Base-by-base conservation (phyloP, 768 basidiomycete species). In the Coprinellus micaceus region DNA sequence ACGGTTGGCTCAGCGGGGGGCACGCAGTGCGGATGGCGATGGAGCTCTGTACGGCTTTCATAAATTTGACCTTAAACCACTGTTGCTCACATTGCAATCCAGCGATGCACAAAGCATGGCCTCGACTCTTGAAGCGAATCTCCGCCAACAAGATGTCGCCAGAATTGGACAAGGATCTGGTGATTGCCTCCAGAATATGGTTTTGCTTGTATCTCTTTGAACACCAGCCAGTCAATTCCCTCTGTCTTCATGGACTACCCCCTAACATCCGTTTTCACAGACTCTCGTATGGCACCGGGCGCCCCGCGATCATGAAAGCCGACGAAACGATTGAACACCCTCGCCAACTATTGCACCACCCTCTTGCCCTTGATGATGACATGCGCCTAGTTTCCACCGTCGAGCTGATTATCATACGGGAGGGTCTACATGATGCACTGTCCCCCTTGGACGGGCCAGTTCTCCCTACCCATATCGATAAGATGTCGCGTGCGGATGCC, bases 11-110 rank as follows among this genome's bases (percentile, higher is more conserved):
- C 33, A 93, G 89, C 61, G 91, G 92, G 10, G 94, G 91, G 10
- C 95, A 97, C 71, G 95, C 95, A n/a, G 93, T 97, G 9, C 82
- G 94, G 50, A 94, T 98, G 91, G 94, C 92, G 39, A 85, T 97
- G 79, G 95, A 98, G 66, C 76, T 95, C 52, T 93, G 91, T 91
- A 66, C 52, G 24, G 41, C 48, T 60, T 53, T 10, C 29, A 21
- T 28, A 26, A 41, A 44, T 13, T 53, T 40, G 26, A 17, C 28
- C 24, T 45, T 17, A 46, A 54, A 50, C 28, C 37, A 36, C 26
- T 40, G 25, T 37, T 39, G 46, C 45, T 52, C 37, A 40, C 40
- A 37, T 39, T 57, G 36, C 33, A n/a, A 33, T 33, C 33, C 64
- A 92, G 90, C 90, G 21, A 83, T 96, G 80, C 91, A 97, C 69